Base-by-base conservation (phyloP, 73 alveolate genomes). In the Blepharisma stoltei region DNA sequence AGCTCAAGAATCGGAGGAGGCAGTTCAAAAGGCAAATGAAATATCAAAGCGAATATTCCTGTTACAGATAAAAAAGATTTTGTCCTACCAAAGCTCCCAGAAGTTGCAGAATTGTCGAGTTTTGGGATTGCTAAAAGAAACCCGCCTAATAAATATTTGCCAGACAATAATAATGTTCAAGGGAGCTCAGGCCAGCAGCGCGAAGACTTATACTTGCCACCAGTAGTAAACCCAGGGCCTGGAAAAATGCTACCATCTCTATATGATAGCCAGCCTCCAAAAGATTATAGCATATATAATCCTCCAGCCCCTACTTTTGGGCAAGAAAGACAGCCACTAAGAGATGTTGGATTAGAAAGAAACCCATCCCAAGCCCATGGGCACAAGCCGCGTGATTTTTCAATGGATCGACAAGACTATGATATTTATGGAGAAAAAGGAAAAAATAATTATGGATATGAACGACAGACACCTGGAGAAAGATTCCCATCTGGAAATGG, bases 1-100 rank as follows among this genome's bases (percentile, higher is more conserved):
- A 60, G 73, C 5, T 60, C 73, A 8, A 60, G 73, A 25, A 60
- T 60, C 5, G 45, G 48, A 25, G 73, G 73, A 14, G 23, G 23
- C 0, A 60, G 73, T 5, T 60, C 73, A 38, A 60, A 60, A 25
- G 73, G 73, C 46, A 60, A 60, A 60, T 60, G 73, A 38, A 25
- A 14, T 9, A 20, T 60, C 14, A 60, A 60, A 60, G 41, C 41
- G 41, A 32, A 32, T 32, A 0, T 32, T 3, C 73, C 73, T 0
- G 45, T 25, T 14, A 38, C 23, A 9, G 73, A 60, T 14, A 60
- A 38, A 60, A 60, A 25, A 60, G 73, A 60, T 14, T 25, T 38
- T 14, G 45, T 60, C 18, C 23, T 60, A 5, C 73, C 73, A 14
- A 60, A 25, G 46, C 18, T 60, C 18, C 37, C 14, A 20, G 73